Evolutionary conservation across 352 stramenopile genomes (phyloP), one percentile per base, ranked within the genome.

Genomic region (Pythium sukuiense): DNA sequence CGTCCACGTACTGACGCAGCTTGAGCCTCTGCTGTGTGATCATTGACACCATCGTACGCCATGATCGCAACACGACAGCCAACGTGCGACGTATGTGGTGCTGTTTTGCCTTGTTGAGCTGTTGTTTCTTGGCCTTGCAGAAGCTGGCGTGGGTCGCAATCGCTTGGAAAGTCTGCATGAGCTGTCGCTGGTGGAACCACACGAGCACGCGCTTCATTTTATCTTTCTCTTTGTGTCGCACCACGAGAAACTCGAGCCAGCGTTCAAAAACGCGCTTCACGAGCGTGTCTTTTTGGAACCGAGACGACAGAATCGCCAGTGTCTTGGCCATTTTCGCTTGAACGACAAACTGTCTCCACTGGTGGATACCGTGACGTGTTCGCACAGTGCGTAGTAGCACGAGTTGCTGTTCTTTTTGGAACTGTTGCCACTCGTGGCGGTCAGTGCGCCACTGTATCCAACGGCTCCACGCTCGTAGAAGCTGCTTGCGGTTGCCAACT

Each of bases 1-100:
- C 18, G 12, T 77, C 65, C 8, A 88, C 48, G 29, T 79, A 87
- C 0, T 41, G 45, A 8, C 16, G 43, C 6, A 88, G 67, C 48
- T 74, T 81, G n/a, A 29, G n/a, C 12, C 59, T 52, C 14, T 64
- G 61, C 29, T 41, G 16, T 5, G 37, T 43, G 5, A 32, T 53
- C 1, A 62, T 39, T 0, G 8, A 20, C 0, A 55, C 56, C 3
- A 26, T 27, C 1, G 13, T 4, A 32, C 59, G 63, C 81, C 81
- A 89, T 29, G n/a, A 35, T 8, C 6, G 20, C 29, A 86, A 73
- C 2, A 24, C 9, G 6, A 8, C 32, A 0, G 29, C 5, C 27
- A n/a, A 2, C 0, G 24, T 12, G 6, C 26, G 37, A 2, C 48
- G 39, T 4, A 6, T 33, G 16, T 43, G 20, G 45, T 65, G 41